These are phyloP conservation scores for Leccinum fuscescens DNA, from an alignment of 1,284 basidiomycete species.

Conservation along the genomic window DNA sequence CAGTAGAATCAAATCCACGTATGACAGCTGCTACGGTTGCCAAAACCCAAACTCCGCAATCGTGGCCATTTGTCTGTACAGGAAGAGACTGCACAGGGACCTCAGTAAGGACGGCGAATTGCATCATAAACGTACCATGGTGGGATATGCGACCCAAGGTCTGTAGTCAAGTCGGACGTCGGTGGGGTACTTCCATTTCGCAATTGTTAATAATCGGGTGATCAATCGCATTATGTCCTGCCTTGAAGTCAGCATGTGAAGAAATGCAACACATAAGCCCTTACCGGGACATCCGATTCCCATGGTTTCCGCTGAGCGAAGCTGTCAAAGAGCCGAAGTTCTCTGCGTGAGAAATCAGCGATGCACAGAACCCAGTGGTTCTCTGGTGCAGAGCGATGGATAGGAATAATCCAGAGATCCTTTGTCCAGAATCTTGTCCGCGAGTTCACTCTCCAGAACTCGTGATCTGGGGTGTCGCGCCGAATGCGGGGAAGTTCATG, in stretches of 20 bases:
- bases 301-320: not conserved
- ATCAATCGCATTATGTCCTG: conserved; percentile 2
- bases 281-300: not conserved
- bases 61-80: not conserved
- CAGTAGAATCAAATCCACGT: not conserved
- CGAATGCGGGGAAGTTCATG: not conserved
- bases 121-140: not conserved
- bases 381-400: not conserved
- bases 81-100: not conserved
- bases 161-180: not conserved
- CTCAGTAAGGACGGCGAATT: not conserved
- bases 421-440: not conserved
- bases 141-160: conserved; percentile 1
- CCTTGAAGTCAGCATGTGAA: not conserved
- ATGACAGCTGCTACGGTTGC: not conserved
- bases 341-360: not conserved
- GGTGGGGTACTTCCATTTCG: not conserved
- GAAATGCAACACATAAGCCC: not conserved
- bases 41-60: not conserved
- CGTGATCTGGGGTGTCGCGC: not conserved
- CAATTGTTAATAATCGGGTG: not conserved
- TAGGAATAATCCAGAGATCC: not conserved
- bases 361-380: not conserved
- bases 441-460: not conserved
- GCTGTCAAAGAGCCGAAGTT: conserved; percentile 8